A percentile compares a stretch with the other conserved stretches of the same genome.
Conservation (phyloP, 78 protist genomes). For the Planoprotostelium fungivorum region DNA sequence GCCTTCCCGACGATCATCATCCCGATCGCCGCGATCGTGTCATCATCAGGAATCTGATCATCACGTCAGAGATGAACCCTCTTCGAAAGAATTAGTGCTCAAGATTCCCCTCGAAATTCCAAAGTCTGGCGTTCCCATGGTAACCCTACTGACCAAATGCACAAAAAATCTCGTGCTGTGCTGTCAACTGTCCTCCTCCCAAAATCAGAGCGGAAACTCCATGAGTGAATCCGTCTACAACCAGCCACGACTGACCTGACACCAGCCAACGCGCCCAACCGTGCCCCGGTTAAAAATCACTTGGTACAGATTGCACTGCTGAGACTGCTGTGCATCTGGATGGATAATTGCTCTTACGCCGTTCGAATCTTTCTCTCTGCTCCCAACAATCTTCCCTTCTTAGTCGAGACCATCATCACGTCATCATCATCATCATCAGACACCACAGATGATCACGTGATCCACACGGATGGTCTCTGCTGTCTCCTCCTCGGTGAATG, state of each 20-base stretch:
- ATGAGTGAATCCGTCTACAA: too few species aligned
- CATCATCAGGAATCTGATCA: too few species aligned
- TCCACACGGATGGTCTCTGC: slow-evolving; percentile 31
- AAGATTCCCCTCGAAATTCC: background rate
- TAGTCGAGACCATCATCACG: slow-evolving; percentile 27
- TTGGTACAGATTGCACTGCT: slow-evolving; percentile 22
- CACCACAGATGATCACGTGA: background rate
- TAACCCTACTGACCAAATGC: background rate
- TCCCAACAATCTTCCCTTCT: slow-evolving; percentile 16
- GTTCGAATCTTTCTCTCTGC: slow-evolving; percentile 5
- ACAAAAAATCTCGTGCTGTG: background rate
- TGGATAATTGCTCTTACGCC: slow-evolving; percentile 26
- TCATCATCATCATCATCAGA: background rate
- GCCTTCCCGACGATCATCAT: too few species aligned
- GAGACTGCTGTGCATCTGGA: slow-evolving; percentile 35
- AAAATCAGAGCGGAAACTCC: too few species aligned
- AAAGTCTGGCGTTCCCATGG: background rate
- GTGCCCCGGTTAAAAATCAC: too few species aligned
- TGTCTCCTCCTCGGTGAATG: slow-evolving; percentile 27
- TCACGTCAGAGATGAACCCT: background rate
- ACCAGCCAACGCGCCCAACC: too few species aligned
- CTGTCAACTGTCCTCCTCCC: background rate
- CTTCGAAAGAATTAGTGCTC: background rate
- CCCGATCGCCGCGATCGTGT: too few species aligned
- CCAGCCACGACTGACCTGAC: too few species aligned